A percentile compares a stretch with the other conserved stretches of the same genome.
Evolutionary conservation across 2,329 filamentous ascomycete genomes (phyloP).

Genomic region (Cladosporium sp.): DNA sequence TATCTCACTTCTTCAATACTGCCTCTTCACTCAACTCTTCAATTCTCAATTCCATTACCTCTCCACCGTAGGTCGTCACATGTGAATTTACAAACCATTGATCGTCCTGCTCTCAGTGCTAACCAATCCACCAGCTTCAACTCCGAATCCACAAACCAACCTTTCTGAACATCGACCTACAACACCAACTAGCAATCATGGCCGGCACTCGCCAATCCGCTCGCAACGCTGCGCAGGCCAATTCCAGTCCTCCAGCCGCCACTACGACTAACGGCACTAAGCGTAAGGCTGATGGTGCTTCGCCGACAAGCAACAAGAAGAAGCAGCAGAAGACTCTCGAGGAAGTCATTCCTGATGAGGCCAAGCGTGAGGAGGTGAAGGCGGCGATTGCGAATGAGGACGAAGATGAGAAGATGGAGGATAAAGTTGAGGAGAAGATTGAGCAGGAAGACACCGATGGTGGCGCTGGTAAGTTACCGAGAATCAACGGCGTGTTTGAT

Average conservation of each 20-base stretch:
- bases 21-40: neutral
- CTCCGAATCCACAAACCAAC: neutral
- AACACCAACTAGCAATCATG: constrained; percentile 23
- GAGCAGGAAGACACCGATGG: constrained; percentile 19
- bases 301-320: constrained; percentile 37
- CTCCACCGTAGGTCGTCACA: neutral
- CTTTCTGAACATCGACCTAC: neutral
- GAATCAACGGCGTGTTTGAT: constrained; percentile 12
- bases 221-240: neutral
- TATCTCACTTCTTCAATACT: neutral
- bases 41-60: neutral
- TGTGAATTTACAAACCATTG: neutral
- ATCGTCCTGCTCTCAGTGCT: neutral
- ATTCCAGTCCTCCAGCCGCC: constrained; percentile 27
- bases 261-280: constrained; percentile 34
- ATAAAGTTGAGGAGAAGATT: constrained; percentile 21
- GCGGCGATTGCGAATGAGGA: constrained; percentile 8
- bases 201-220: constrained; percentile 22
- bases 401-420: neutral
- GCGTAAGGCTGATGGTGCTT: constrained; percentile 40
- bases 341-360: constrained; percentile 49
- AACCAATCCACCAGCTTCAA: neutral
- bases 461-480: constrained; percentile 20
- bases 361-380: constrained; percentile 24
- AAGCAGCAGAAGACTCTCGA: constrained; percentile 57